A percentile compares a stretch with the other conserved stretches of the same genome.
Evolutionary conservation across 768 basidiomycete genomes (phyloP).

Genomic region (Auricularia cornea): DNA sequence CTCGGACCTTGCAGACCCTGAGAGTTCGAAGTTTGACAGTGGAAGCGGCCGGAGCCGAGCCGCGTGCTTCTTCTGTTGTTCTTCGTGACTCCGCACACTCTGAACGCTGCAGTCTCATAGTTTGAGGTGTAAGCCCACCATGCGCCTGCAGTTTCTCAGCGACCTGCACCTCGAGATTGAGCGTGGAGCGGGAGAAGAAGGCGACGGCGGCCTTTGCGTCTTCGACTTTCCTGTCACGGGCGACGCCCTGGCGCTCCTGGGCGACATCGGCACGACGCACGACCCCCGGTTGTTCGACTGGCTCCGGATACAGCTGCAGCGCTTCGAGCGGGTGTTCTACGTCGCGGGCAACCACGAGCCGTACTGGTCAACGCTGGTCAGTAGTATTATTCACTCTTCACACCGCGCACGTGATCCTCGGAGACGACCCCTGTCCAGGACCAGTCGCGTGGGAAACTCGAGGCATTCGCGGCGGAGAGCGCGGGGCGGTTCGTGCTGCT

Average conservation of each 20-base stretch:
- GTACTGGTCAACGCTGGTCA: slow-evolving; percentile 4
- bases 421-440: slow-evolving; percentile 4
- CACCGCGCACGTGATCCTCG: no score
- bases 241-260: slow-evolving; percentile 26
- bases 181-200: no score
- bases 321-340: slow-evolving; percentile 26
- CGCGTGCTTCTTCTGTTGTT: no score
- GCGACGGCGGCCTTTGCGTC: slow-evolving; percentile 11
- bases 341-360: slow-evolving; percentile 29
- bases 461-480: not conserved
- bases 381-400: not conserved
- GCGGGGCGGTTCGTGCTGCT: slow-evolving; percentile 26
- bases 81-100: no score
- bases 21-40: no score
- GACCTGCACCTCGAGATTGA: slow-evolving; percentile 25
- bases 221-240: slow-evolving; percentile 21
- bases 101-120: no score
- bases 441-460: slow-evolving; percentile 8
- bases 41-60: no score
- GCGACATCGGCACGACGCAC: slow-evolving; percentile 29
- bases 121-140: no score
- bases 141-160: slow-evolving; percentile 21
- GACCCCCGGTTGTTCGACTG: slow-evolving; percentile 26
- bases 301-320: slow-evolving; percentile 21
- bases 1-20: no score